Percentiles rank a stretch among this genome's conserved stretches.
Evolutionary conservation across 805 yeast species (phyloP).

Genomic region (Monosporozyma siamensis): DNA sequence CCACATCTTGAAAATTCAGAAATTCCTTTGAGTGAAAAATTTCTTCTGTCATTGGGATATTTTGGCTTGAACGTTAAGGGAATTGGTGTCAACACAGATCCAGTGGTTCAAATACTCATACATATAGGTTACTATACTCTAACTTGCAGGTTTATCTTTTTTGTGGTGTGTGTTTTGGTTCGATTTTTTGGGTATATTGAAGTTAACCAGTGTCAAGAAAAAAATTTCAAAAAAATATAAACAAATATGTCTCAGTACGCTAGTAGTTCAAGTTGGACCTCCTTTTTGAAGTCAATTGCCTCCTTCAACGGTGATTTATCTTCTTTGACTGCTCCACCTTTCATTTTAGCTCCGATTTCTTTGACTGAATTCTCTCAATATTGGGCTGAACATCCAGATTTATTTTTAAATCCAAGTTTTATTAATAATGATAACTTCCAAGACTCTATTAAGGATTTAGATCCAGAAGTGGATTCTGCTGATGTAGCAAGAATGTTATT

Average conservation of each 20-base stretch:
- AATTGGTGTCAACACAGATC: too few relatives aligned
- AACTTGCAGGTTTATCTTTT: too few relatives aligned
- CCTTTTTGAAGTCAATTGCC: slow-evolving; percentile 84
- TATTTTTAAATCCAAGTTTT: slow-evolving; percentile 64
- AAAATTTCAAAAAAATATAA: background rate
- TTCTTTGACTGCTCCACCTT: slow-evolving; percentile 94
- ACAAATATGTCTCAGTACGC: slow-evolving; percentile 30
- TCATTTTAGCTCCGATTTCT: slow-evolving; percentile 85
- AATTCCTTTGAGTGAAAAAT: too few relatives aligned
- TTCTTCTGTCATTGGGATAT: too few relatives aligned
- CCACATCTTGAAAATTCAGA: too few relatives aligned
- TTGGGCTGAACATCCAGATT: slow-evolving; percentile 91
- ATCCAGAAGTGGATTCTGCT: slow-evolving; percentile 37
- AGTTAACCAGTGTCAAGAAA: too few relatives aligned
- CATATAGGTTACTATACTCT: too few relatives aligned
- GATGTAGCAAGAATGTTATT: slow-evolving; percentile 50
- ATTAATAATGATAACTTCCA: slow-evolving; percentile 17
- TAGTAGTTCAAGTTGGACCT: slow-evolving; percentile 65
- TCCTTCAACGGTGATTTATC: slow-evolving; percentile 91
- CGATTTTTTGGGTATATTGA: too few relatives aligned
- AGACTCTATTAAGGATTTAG: slow-evolving; percentile 8
- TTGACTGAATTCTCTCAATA: slow-evolving; percentile 86
- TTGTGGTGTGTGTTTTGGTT: too few relatives aligned
- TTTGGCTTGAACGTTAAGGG: too few relatives aligned
- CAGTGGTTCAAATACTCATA: too few relatives aligned